These are phyloP conservation scores for Allantophomopsis cytisporea DNA, from an alignment of 2,329 filamentous ascomycete species.

Conservation along the genomic window DNA sequence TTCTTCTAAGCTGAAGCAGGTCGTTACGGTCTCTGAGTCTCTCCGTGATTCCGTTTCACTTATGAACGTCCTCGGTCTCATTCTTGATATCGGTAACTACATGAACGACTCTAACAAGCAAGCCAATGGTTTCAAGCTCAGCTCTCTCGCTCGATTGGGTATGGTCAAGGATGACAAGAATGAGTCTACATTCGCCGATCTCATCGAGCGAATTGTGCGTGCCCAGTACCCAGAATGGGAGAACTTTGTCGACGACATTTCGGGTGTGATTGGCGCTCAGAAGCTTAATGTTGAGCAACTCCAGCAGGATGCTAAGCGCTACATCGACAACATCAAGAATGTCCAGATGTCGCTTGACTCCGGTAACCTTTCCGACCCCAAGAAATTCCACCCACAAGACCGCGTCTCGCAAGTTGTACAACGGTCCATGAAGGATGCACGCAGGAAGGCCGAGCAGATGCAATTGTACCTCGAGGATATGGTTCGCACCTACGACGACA, in stretches of 20 bases:
- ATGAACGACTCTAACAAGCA: slow-evolving; percentile 99
- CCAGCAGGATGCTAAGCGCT: slow-evolving; percentile 73
- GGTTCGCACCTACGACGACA: slow-evolving; percentile 81
- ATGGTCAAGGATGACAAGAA: slow-evolving; percentile 99
- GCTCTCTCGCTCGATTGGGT: slow-evolving; percentile 77
- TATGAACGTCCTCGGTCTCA: slow-evolving; percentile 92
- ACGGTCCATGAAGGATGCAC: slow-evolving; percentile 89
- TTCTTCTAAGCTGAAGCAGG: slow-evolving; percentile 67
- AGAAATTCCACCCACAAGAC: slow-evolving; percentile 96
- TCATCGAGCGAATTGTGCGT: slow-evolving; percentile 91
- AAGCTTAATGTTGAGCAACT: slow-evolving; percentile 95
- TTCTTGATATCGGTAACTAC: slow-evolving; percentile 97
- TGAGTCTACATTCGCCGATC: slow-evolving; percentile 85
- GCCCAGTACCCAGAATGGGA: slow-evolving; percentile 97
- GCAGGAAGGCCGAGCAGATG: slow-evolving; percentile 93
- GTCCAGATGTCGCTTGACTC: slow-evolving; percentile 84
- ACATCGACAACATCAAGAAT: slow-evolving; percentile 90
- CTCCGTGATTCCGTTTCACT: slow-evolving; percentile 82
- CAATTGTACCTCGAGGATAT: slow-evolving; percentile 88
- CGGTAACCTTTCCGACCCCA: slow-evolving; percentile 89
- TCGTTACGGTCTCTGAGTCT: slow-evolving; percentile 81
- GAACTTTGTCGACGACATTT: slow-evolving; percentile 72
- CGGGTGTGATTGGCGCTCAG: slow-evolving; percentile 61
- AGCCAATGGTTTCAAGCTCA: slow-evolving; percentile 93
- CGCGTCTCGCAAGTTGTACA: slow-evolving; percentile 86